Percentiles rank a stretch among this genome's conserved stretches.
Conservation (phyloP, 2,329 filamentous ascomycete species). For the Pseudocercospora fuligena region DNA sequence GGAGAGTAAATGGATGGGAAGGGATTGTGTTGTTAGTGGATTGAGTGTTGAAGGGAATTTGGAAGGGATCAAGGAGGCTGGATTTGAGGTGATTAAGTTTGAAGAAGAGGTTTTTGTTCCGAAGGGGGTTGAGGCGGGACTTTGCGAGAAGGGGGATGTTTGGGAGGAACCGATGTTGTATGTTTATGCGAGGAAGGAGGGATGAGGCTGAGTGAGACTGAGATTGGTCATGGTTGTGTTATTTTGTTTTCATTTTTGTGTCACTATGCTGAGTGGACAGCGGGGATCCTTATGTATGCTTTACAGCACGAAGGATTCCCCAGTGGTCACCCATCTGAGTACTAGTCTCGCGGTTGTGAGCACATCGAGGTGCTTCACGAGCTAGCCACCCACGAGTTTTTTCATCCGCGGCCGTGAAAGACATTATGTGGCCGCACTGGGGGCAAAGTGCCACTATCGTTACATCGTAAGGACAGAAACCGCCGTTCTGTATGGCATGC, state of each 20-base stretch:
- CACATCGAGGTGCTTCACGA: neutral
- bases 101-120: conserved; percentile 1
- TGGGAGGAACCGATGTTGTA: conserved; percentile 7
- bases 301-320: conserved; percentile 6
- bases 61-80: neutral
- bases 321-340: conserved; percentile 4
- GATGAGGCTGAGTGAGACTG: neutral
- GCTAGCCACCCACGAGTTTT: neutral
- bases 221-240: neutral
- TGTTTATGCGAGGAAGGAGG: conserved; percentile 11
- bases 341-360: conserved; percentile 1
- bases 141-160: neutral
- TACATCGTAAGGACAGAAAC: neutral
- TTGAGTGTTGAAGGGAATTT: neutral
- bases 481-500: neutral
- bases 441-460: neutral
- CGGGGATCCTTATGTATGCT: neutral
- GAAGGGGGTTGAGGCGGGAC: neutral
- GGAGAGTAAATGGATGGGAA: conserved; percentile 9
- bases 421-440: neutral
- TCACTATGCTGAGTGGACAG: neutral
- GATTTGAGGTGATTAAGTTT: conserved; percentile 9
- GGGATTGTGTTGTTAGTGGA: neutral
- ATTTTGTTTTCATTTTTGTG: neutral
- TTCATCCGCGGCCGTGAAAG: neutral